phyloP scores from a whole-genome alignment of 345 rosid species.

The Populus euphratica region DNA sequence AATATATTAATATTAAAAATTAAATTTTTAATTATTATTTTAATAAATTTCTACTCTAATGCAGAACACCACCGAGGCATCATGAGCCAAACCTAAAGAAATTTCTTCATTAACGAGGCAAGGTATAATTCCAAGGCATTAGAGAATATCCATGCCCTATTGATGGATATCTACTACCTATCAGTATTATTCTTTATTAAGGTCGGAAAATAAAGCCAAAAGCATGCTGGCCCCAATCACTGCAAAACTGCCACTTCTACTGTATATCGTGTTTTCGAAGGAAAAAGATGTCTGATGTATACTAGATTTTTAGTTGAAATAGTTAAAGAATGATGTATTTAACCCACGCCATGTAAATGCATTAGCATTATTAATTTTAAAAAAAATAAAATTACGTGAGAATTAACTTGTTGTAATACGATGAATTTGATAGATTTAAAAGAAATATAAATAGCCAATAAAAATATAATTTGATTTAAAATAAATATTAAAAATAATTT shows the following conservation, averaged over 20 bases:
- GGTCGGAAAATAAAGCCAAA: background rate
- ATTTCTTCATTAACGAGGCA: constrained; percentile 5
- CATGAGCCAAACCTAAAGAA: background rate
- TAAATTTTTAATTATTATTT: too few species aligned
- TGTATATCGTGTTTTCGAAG: background rate
- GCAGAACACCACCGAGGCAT: too few species aligned
- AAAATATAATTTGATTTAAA: too few species aligned
- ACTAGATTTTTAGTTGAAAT: too few species aligned
- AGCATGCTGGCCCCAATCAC: background rate
- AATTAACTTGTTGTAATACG: fast-evolving
- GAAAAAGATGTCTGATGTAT: background rate
- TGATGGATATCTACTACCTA: background rate
- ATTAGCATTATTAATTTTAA: too few species aligned
- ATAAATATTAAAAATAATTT: too few species aligned
- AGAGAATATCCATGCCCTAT: constrained; percentile 21
- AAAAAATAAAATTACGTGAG: too few species aligned
- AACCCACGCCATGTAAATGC: too few species aligned
- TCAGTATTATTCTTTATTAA: background rate
- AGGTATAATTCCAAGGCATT: constrained; percentile 28
- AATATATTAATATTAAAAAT: too few species aligned
- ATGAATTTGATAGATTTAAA: too few species aligned
- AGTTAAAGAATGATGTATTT: too few species aligned
- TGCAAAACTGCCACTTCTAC: background rate
- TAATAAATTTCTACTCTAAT: too few species aligned
- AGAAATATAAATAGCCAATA: fast-evolving